phyloP scores from a whole-genome alignment of 352 stramenopile genomes.

The Globisporangium cederbergense region DNA sequence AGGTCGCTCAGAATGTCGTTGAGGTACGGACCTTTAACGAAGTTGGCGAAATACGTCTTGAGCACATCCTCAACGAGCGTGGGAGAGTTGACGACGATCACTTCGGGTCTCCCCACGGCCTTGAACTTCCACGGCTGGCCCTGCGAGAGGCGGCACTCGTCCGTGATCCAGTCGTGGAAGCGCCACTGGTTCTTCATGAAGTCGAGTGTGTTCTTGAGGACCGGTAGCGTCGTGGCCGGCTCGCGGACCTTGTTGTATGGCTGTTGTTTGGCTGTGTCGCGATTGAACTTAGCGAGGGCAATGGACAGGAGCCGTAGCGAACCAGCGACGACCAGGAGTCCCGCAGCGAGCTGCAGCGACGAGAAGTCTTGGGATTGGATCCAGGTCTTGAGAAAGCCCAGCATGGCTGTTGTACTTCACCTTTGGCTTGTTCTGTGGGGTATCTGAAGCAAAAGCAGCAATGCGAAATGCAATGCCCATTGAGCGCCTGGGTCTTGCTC shows the following conservation, averaged over 20 bases:
- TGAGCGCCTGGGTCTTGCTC: no score
- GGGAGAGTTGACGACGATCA: not conserved
- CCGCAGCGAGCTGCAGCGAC: not conserved
- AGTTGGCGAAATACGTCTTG: not conserved
- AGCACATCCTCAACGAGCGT: not conserved
- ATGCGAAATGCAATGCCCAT: no score
- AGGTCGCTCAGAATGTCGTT: slow-evolving; percentile 26
- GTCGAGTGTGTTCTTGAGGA: slow-evolving; percentile 9
- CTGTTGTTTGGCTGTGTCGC: not conserved
- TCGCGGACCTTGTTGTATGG: not conserved
- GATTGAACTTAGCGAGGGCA: not conserved
- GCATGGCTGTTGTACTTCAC: not conserved
- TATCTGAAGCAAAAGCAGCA: not conserved
- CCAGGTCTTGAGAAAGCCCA: not conserved
- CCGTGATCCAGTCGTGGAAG: slow-evolving; percentile 2
- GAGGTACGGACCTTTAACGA: not conserved
- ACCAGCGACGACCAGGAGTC: not conserved
- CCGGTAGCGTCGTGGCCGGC: not conserved
- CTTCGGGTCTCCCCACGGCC: not conserved
- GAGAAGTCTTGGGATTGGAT: not conserved
- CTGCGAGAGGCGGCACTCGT: not conserved
- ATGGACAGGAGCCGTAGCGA: not conserved
- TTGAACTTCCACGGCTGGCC: not conserved
- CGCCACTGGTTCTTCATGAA: not conserved
- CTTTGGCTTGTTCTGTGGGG: no score